These are phyloP conservation scores for Orbilia brochopaga DNA, from an alignment of 2,329 filamentous ascomycete genomes.

Conservation along the genomic window DNA sequence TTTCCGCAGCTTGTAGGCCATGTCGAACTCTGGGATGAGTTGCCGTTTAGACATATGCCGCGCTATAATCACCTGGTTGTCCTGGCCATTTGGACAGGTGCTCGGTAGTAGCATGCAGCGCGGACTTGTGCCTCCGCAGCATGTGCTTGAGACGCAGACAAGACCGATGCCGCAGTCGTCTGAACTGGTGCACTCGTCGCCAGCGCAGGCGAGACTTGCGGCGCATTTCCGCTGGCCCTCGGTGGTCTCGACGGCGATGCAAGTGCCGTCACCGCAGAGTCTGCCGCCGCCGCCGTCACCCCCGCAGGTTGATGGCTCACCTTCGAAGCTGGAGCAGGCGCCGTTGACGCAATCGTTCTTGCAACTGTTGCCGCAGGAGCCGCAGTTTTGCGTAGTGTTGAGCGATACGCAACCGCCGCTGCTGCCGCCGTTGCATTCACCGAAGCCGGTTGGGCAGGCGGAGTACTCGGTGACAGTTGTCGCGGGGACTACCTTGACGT, in stretches of 20 bases:
- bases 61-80: conserved; percentile 15
- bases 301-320: conserved; percentile 14
- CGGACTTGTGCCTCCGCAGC: conserved; percentile 21
- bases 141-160: conserved; percentile 31
- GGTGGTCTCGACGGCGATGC: conserved; percentile 29
- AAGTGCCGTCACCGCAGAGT: conserved; percentile 30
- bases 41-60: conserved; percentile 15
- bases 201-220: conserved; percentile 19
- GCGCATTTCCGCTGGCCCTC: conserved; percentile 33
- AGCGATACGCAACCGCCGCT: conserved; percentile 8
- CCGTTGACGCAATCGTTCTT: conserved; percentile 23
- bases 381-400: conserved; percentile 1
- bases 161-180: conserved; percentile 16
- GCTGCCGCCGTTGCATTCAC: conserved; percentile 2
- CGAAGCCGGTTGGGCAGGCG: conserved; percentile 19
- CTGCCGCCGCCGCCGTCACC: conserved; percentile 22
- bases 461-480: conserved; percentile 11
- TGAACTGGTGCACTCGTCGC: conserved; percentile 11
- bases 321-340: conserved; percentile 31
- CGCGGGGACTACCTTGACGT: conserved; percentile 11
- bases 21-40: conserved; percentile 28
- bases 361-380: conserved; percentile 17
- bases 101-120: conserved; percentile 36
- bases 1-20: conserved; percentile 21
- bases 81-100: conserved; percentile 33